These are phyloP conservation scores for Colletotrichum gigasporum DNA, from an alignment of 2,329 filamentous ascomycete species.

Conservation along the genomic window DNA sequence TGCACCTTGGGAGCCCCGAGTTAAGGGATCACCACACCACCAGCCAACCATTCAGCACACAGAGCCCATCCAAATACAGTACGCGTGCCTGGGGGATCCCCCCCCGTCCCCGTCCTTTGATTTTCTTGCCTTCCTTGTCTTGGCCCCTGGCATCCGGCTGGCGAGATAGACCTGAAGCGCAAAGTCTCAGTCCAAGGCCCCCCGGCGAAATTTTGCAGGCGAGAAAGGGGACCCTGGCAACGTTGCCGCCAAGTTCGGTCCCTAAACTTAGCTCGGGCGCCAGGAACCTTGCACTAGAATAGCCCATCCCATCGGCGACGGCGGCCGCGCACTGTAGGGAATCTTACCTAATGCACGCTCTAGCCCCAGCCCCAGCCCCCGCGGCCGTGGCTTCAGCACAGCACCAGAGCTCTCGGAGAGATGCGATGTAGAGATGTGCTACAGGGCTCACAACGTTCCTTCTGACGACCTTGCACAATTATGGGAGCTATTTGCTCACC, in stretches of 20 bases:
- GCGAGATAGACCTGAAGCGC: slow-evolving; percentile 21
- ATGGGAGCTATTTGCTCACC: too few species aligned
- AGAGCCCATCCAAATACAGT: neutral
- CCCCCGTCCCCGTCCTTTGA: neutral
- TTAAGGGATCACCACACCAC: neutral
- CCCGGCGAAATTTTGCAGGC: neutral
- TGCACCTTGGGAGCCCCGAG: neutral
- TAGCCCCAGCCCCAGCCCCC: too few species aligned
- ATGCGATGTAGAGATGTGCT: too few species aligned
- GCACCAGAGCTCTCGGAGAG: too few species aligned
- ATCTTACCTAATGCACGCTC: neutral
- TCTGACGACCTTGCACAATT: too few species aligned
- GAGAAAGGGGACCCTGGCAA: slow-evolving; percentile 23
- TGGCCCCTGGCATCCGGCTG: slow-evolving; percentile 22
- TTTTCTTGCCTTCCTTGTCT: slow-evolving; percentile 1
- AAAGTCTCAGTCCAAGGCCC: slow-evolving; percentile 6
- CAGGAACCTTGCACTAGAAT: slow-evolving; percentile 12
- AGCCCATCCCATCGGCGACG: neutral
- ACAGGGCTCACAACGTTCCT: too few species aligned
- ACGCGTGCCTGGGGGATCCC: neutral
- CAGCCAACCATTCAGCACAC: neutral
- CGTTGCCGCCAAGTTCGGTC: slow-evolving; percentile 1
- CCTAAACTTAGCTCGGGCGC: slow-evolving; percentile 9
- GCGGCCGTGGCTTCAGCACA: neutral
- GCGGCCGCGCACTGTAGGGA: neutral